Evolutionary conservation across 2,329 filamentous ascomycete genomes (phyloP).

Genomic region (Volutella citrinella): DNA sequence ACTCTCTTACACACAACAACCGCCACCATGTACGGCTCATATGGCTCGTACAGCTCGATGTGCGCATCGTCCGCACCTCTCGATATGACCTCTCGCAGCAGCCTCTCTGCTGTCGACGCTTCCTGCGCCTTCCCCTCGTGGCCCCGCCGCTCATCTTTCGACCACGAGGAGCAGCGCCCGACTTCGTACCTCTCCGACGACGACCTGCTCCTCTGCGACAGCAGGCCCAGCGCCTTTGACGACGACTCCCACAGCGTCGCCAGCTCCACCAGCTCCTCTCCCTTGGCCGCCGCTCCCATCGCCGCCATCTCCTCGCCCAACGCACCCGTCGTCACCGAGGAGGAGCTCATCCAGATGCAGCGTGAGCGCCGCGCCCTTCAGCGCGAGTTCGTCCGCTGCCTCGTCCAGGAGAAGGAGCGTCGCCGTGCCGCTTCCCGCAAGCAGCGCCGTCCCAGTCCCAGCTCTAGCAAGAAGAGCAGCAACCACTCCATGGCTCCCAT

Average conservation of each 20-base stretch:
- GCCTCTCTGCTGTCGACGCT: constrained; percentile 39
- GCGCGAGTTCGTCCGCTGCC: constrained; percentile 49
- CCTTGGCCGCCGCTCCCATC: constrained; percentile 28
- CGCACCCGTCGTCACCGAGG: constrained; percentile 36
- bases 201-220: constrained; percentile 54
- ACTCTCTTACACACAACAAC: constrained; percentile 19
- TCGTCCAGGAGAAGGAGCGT: constrained; percentile 54
- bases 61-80: constrained; percentile 41
- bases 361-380: constrained; percentile 49
- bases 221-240: constrained; percentile 35
- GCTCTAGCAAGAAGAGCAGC: constrained; percentile 46
- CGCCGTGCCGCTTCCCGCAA: constrained; percentile 40
- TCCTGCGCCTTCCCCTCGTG: constrained; percentile 58
- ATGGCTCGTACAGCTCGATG: constrained; percentile 50
- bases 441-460: constrained; percentile 33
- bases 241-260: constrained; percentile 48
- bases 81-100: constrained; percentile 43
- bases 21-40: constrained; percentile 47
- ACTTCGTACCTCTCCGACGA: constrained; percentile 62
- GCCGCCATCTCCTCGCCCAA: constrained; percentile 30
- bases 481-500: constrained; percentile 52
- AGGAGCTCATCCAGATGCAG: constrained; percentile 48
- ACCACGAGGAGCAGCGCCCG: constrained; percentile 42
- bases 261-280: constrained; percentile 41
- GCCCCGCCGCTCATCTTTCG: constrained; percentile 53